Evolutionary conservation across 2,329 filamentous ascomycete genomes (phyloP), one percentile per base, ranked within the genome.

Genomic region (Diaporthe citrichinensis): DNA sequence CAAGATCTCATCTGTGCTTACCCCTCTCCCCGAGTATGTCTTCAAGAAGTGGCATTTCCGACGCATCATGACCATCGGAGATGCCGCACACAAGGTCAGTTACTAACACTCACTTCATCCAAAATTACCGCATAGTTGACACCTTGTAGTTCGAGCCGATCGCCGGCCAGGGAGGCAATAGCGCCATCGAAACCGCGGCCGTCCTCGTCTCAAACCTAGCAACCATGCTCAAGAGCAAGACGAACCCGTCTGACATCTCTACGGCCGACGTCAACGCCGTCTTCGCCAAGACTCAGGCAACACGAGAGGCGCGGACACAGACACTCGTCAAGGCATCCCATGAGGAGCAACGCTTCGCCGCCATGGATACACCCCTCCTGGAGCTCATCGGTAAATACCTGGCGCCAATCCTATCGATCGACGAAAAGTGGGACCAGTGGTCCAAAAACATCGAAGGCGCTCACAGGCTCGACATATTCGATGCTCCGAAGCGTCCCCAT

Each of bases 1-100:
- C 15, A 34, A 58, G 3, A 72, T 76, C 31, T 78, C 78, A 0
- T 81, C 81, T 4, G 81, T 80, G 0, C 77, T 87, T 25, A 82
- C 81, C 1, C 78, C 82, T 0, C 71, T 85, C 1, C 83, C 82
- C 17, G 83, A 85, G 39, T 73, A 81, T 15, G 80, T 84, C 1
- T 83, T 78, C 36, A 78, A 83, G 44, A 81, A 80, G 55, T 85
- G 83, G 83, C 79, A 80, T 71, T 83, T 81, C 71, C 71, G 78
- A 14, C 77, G 82, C 8, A 81, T 84, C 10, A 75, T 84, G 2
- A 77, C 78, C 2, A 76, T 84, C 0, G 83, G 83, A 8, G 83
- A 84, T 51, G 78, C 82, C 0, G 80, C 77, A 1, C 83, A 84
- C 74, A 85, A 84, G 80, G 81, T 81, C 71, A 39, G 62, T 3